phyloP scores from a whole-genome alignment of 768 basidiomycete species.

The Chalciporus piperatus region DNA sequence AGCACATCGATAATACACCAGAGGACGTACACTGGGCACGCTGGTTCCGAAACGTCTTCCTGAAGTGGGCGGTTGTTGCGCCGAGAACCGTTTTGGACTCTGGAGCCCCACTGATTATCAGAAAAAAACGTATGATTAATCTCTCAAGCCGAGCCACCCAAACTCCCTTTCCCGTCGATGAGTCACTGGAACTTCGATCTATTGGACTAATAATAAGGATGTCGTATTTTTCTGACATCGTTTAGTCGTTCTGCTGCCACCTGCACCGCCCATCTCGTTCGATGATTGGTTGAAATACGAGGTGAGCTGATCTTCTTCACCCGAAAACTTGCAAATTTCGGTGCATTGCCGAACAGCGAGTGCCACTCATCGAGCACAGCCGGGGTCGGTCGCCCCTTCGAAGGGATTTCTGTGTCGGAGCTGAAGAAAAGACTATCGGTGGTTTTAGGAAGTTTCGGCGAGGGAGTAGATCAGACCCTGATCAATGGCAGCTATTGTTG shows the following conservation, averaged over 20 bases:
- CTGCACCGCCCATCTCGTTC: not conserved
- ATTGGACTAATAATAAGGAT: not conserved
- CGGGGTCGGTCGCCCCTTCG: slow-evolving; percentile 9
- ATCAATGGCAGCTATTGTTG: too few relatives aligned
- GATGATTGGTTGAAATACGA: not conserved
- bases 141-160: not conserved
- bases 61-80: not conserved
- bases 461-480: too few relatives aligned
- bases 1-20: too few relatives aligned
- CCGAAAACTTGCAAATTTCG: not conserved
- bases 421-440: not conserved
- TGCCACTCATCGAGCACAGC: slow-evolving; percentile 14
- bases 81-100: not conserved
- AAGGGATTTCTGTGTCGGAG: slow-evolving; percentile 7
- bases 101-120: not conserved
- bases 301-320: not conserved
- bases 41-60: not conserved
- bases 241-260: not conserved
- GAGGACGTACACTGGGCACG: too few relatives aligned
- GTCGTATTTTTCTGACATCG: not conserved
- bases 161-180: slow-evolving; percentile 5
- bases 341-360: slow-evolving; percentile 10
- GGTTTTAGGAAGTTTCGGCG: not conserved
- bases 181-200: not conserved
- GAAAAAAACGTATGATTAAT: not conserved